Evolutionary conservation across 306 rosid species (phyloP), one percentile per base, ranked within the genome.

Genomic region (Rosa multiflora): DNA sequence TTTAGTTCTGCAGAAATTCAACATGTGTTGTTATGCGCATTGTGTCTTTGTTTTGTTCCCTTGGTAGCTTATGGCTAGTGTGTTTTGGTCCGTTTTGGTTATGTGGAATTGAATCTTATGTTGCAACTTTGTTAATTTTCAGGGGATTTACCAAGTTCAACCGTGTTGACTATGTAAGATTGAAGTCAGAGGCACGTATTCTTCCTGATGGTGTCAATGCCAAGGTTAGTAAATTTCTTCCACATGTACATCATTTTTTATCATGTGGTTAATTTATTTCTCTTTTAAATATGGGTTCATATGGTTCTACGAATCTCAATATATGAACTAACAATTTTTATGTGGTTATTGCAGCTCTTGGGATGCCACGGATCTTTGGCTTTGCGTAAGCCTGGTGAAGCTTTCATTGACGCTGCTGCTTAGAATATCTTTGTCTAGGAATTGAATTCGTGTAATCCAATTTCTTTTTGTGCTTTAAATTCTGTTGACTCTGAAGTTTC

Each of bases 301-400:
- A 32, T 32, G 35, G 35, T 32, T 32, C 35, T 32, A 32, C 35
- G n/a, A 17, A 52, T 47, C 9, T 8, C 0, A 7, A 49, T 35
- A 1, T 2, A 14, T 29, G 10, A 14, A 14, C 21, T 21, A 13
- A 51, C 2, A n/a, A 14, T 61, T 40, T 3, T 5, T 13, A 4
- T 70, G 15, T 79, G 9, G 53, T 10, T 23, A 18, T 73, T 86
- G 86, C 85, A 92, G 92, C 88, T 87, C 77, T 91, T 91, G 81
- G 98, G 98, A 40, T 86, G 97, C 85, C 97, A 93, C 76, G 98
- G 95, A 73, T 90, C 88, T 75, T 83, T 90, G 79, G 89, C 98
- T 0, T 66, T 67, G 47, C 98, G 97, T 47, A 46, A 68, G 44
- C 98, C 98, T 20, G 95, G 97, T 69, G 84, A 79, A 80, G 98